Evolutionary conservation across 768 basidiomycete species (phyloP), one percentile per base, ranked within the genome.

Genomic region (Clathrus columnatus): DNA sequence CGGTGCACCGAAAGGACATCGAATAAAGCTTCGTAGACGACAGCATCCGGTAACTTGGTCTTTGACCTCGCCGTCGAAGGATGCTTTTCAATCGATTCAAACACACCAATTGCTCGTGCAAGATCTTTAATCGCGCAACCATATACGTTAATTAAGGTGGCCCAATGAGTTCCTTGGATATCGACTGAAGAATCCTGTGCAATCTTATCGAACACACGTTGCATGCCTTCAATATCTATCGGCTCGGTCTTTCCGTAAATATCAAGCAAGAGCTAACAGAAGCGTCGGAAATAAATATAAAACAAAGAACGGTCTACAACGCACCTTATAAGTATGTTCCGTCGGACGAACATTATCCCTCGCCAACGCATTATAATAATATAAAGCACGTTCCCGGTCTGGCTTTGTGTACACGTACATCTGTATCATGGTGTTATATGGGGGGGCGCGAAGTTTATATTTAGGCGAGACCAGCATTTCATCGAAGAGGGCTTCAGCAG

Each of bases 391-490:
- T 24, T 77, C 78, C 51, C 92, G 81, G 59, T 90, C 85, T 1
- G 92, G 95, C 67, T 87, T 89, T n/a, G 87, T 92, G 54, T 85
- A 82, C 48, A 87, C 85, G 70, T 91, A 93, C 62, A 95, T 75
- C 68, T 99, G 96, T 81, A 99, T 97, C 93, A 99, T 96, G 29
- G 87, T 93, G 72, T 99, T 99, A 77, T 84, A 99, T 0, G 95
- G 95, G 18, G 95, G 96, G 0, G 96, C 84, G 6, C 93, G 77
- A 7, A 94, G 85, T 70, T 77, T 85, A 76, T 92, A 97, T 61
- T 84, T 85, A 30, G 69, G 73, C 57, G 81, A 75, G 44, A 68
- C 60, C 0, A 74, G 67, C 96, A 99, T 98, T 73, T 97, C 93
- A 54, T 70, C 64, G 71, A 96, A 99, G 45, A 96, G 70, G 7